These are phyloP conservation scores for Akanthomyces dipterigenus DNA, from an alignment of 2,329 filamentous ascomycete genomes.

Conservation along the genomic window DNA sequence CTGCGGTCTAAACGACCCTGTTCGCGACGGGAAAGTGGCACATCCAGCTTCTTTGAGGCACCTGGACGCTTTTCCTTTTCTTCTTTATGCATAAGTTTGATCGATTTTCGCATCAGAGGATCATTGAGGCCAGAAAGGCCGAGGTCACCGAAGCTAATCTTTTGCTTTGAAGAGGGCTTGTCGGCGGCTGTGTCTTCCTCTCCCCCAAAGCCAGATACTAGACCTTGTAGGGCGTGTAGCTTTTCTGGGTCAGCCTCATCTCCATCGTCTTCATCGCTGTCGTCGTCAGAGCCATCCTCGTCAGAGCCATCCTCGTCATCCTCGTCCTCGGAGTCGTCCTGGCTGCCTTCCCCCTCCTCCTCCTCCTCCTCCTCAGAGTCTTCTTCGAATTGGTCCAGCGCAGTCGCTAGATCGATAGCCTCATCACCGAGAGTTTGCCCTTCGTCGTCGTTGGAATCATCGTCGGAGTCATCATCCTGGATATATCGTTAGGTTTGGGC, in stretches of 20 bases:
- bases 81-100: constrained; percentile 67
- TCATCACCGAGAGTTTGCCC: constrained; percentile 52
- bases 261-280: constrained; percentile 43
- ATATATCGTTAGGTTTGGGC: background rate
- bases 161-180: constrained; percentile 46
- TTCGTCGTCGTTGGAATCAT: constrained; percentile 45
- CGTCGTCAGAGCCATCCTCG: constrained; percentile 42
- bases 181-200: constrained; percentile 43
- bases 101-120: constrained; percentile 66
- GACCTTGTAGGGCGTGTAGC: constrained; percentile 57
- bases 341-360: constrained; percentile 36
- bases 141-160: constrained; percentile 70
- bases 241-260: constrained; percentile 49
- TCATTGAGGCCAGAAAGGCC: constrained; percentile 65
- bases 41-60: constrained; percentile 62
- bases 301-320: constrained; percentile 27
- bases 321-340: constrained; percentile 28
- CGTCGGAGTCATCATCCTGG: constrained; percentile 54
- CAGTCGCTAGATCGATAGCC: constrained; percentile 52
- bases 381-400: constrained; percentile 48
- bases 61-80: constrained; percentile 42
- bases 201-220: constrained; percentile 63
- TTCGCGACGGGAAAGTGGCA: constrained; percentile 76
- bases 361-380: constrained; percentile 42
- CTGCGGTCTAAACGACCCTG: constrained; percentile 78